These are phyloP conservation scores for Rhodotorula diobovata DNA, from an alignment of 768 basidiomycete species.

Conservation along the genomic window DNA sequence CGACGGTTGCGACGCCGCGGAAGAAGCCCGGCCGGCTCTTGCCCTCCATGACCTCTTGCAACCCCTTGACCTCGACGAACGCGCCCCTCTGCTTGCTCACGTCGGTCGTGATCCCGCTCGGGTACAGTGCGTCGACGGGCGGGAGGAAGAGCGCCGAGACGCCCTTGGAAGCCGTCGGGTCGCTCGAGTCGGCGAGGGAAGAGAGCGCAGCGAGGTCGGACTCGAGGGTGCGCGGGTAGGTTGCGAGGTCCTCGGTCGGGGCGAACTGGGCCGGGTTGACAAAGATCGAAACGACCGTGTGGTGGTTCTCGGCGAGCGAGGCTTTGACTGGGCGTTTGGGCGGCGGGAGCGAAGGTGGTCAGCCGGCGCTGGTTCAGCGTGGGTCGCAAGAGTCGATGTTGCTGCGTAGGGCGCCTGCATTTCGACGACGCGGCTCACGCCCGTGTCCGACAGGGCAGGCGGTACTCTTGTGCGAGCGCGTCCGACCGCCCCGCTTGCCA, in stretches of 20 bases:
- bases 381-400: too few relatives aligned
- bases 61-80: conserved; percentile 87
- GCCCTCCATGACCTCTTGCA: conserved; percentile 77
- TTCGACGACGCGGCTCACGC: too few relatives aligned
- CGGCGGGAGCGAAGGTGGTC: background rate
- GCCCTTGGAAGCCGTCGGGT: too few relatives aligned
- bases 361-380: background rate
- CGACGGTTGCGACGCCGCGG: conserved; percentile 88
- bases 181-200: conserved; percentile 45
- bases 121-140: conserved; percentile 78
- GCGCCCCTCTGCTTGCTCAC: conserved; percentile 71
- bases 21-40: conserved; percentile 82
- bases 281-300: conserved; percentile 90
- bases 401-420: background rate
- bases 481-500: too few relatives aligned
- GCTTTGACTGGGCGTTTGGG: conserved; percentile 57
- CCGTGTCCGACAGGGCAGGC: background rate
- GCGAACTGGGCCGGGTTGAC: conserved; percentile 98
- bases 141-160: conserved; percentile 76
- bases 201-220: conserved; percentile 64
- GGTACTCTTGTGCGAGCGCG: too few relatives aligned
- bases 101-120: conserved; percentile 79
- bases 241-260: conserved; percentile 83
- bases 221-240: conserved; percentile 83
- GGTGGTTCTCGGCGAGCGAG: conserved; percentile 71